Evolutionary conservation across 371 early-diverging fungal genomes (phyloP).

Genomic region (Rhizopus sp.): DNA sequence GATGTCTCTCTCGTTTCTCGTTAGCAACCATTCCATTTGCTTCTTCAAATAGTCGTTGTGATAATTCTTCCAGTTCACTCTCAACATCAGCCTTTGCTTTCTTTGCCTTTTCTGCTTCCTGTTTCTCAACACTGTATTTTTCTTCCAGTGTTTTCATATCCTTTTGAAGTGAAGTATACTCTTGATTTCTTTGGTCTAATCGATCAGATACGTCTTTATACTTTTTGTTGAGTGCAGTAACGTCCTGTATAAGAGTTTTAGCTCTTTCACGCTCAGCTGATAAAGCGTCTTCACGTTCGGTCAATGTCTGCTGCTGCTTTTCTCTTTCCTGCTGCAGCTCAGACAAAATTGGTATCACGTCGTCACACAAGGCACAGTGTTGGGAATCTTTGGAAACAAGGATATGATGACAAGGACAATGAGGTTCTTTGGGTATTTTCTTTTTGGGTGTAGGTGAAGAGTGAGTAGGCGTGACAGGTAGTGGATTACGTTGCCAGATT

Average conservation of each 20-base stretch:
- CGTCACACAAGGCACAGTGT: conserved; percentile 51
- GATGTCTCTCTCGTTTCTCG: conserved; percentile 63
- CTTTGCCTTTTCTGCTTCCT: conserved; percentile 78
- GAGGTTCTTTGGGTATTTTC: conserved; percentile 12
- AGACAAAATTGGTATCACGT: conserved; percentile 43
- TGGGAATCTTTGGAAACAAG: conserved; percentile 31
- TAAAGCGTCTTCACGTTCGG: conserved; percentile 26
- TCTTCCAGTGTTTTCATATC: conserved; percentile 49
- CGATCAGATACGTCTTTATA: conserved; percentile 32
- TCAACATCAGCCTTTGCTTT: conserved; percentile 77
- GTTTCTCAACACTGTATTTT: conserved; percentile 69
- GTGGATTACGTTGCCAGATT: not conserved
- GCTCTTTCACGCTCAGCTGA: conserved; percentile 19
- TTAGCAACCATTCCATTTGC: conserved; percentile 87
- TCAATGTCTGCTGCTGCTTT: conserved; percentile 31
- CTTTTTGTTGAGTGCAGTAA: conserved; percentile 29
- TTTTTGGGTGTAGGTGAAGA: conserved; percentile 7
- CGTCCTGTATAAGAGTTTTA: conserved; percentile 23
- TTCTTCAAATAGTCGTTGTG: conserved; percentile 83
- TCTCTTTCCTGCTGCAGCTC: conserved; percentile 41
- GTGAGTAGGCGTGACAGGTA: conserved; percentile 6
- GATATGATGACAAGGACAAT: conserved; percentile 43
- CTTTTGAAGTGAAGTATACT: conserved; percentile 34
- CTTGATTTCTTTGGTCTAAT: conserved; percentile 33
- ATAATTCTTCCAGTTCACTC: conserved; percentile 86